These are phyloP conservation scores for Chytridium lagenaria DNA, from an alignment of 371 early-diverging fungal species.

Conservation along the genomic window DNA sequence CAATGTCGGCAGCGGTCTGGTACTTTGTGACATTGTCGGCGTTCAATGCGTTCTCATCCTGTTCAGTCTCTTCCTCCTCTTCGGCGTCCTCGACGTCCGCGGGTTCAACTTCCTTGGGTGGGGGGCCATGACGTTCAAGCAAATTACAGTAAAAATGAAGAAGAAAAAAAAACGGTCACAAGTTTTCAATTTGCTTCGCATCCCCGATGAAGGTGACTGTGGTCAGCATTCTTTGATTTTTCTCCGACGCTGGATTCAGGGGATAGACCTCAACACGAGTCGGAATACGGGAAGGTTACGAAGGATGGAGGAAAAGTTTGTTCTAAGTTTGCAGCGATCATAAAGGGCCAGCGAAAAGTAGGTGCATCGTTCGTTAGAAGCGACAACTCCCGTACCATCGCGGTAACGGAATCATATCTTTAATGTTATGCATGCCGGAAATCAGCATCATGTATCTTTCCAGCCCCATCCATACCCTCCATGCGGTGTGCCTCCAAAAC, in stretches of 20 bases:
- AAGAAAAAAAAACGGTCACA: neutral
- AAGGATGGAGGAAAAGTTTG: too few species aligned
- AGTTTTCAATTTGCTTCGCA: neutral
- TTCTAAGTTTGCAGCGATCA: too few species aligned
- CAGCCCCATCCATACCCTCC: constrained; percentile 95
- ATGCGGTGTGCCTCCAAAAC: constrained; percentile 85
- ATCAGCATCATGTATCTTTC: constrained; percentile 82
- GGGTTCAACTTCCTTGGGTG: constrained; percentile 2
- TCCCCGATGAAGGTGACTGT: too few species aligned
- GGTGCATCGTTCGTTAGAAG: neutral
- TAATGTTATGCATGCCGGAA: constrained; percentile 81
- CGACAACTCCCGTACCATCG: constrained; percentile 38
- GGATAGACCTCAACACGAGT: too few species aligned
- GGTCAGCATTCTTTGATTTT: too few species aligned
- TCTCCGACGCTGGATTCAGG: too few species aligned
- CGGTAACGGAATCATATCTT: constrained; percentile 87
- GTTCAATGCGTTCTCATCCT: constrained; percentile 48
- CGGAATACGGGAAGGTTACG: neutral
- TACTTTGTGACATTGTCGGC: constrained; percentile 54
- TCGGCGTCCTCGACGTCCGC: constrained; percentile 31
- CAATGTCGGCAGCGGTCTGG: constrained; percentile 59
- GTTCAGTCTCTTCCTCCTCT: constrained; percentile 18
- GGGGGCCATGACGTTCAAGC: neutral
- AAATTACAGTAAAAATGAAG: neutral
- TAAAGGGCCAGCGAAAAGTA: neutral